phyloP scores from a whole-genome alignment of 768 basidiomycete genomes.

The Guyanaporus albipodus region DNA sequence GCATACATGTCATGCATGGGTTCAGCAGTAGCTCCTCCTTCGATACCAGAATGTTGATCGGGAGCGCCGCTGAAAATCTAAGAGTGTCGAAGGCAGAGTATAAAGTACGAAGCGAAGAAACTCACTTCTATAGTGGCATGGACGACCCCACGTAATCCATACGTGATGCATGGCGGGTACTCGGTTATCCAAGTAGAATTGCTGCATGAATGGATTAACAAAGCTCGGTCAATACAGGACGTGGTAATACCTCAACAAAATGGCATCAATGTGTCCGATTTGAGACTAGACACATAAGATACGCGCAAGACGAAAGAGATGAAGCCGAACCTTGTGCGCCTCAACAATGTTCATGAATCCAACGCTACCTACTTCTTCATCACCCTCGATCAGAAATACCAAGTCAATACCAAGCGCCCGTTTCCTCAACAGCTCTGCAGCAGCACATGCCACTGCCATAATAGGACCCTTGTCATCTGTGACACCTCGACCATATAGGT shows the following conservation, averaged over 20 bases:
- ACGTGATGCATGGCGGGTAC: constrained; percentile 88
- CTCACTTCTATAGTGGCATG: constrained; percentile 75
- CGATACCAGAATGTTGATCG: constrained; percentile 91
- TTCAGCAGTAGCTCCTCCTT: constrained; percentile 84
- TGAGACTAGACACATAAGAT: constrained; percentile 45
- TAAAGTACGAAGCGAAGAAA: background rate
- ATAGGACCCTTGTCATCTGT: constrained; percentile 97
- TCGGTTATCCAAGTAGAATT: constrained; percentile 98
- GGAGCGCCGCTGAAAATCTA: constrained; percentile 70
- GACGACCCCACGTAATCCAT: constrained; percentile 91
- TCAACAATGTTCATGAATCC: constrained; percentile 80
- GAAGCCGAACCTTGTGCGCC: constrained; percentile 59
- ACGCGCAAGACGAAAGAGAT: background rate
- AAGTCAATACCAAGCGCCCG: constrained; percentile 81
- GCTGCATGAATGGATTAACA: constrained; percentile 34
- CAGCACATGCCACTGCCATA: constrained; percentile 86
- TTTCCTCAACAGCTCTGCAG: constrained; percentile 68
- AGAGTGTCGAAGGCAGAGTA: background rate
- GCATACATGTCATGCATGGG: constrained; percentile 91
- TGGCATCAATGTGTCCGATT: constrained; percentile 86
- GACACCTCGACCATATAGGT: constrained; percentile 85
- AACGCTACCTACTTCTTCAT: constrained; percentile 91
- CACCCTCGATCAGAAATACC: constrained; percentile 90
- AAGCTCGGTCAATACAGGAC: background rate
- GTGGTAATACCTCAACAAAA: constrained; percentile 68